phyloP scores from a whole-genome alignment of 139 green algal genomes.

The Haematococcus lacustris region DNA sequence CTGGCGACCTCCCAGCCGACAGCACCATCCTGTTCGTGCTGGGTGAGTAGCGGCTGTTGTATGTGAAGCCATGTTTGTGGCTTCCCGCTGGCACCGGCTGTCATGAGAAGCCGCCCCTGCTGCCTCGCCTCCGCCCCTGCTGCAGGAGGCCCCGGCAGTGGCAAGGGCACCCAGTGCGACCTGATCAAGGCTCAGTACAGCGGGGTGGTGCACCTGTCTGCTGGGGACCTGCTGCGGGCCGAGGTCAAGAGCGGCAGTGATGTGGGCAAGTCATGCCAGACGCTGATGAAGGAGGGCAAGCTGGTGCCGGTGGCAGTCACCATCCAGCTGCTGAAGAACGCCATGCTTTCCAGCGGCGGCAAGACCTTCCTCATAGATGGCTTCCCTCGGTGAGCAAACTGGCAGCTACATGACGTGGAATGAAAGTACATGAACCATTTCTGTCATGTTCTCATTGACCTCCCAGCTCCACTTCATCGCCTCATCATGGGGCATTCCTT shows the following conservation, averaged over 20 bases:
- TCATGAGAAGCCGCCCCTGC: no score
- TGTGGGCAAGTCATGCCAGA: slow-evolving; percentile 55
- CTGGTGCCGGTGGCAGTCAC: slow-evolving; percentile 69
- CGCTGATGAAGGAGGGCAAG: slow-evolving; percentile 77
- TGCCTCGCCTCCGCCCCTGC: no score
- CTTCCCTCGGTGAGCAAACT: slow-evolving; percentile 65
- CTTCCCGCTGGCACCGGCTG: no score
- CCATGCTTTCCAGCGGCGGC: slow-evolving; percentile 52
- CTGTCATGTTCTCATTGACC: no score
- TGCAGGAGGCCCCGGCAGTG: slow-evolving; percentile 36
- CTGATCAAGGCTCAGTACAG: slow-evolving; percentile 27
- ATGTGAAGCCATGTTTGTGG: no score
- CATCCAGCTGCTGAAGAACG: slow-evolving; percentile 63
- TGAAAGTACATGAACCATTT: no score
- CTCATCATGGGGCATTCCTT: no score
- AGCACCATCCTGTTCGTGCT: slow-evolving; percentile 42
- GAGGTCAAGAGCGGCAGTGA: slow-evolving; percentile 60
- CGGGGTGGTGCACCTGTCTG: slow-evolving; percentile 42
- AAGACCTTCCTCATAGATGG: slow-evolving; percentile 85
- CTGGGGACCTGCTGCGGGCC: slow-evolving; percentile 67
- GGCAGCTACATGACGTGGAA: no score
- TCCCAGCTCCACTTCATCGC: no score
- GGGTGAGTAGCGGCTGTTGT: slow-evolving; percentile 13
- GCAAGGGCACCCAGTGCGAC: slow-evolving; percentile 48
- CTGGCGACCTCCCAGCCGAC: slow-evolving; percentile 20